Conservation (phyloP, 1,139 yeast species). For the Geotrichum histeridarum region DNA sequence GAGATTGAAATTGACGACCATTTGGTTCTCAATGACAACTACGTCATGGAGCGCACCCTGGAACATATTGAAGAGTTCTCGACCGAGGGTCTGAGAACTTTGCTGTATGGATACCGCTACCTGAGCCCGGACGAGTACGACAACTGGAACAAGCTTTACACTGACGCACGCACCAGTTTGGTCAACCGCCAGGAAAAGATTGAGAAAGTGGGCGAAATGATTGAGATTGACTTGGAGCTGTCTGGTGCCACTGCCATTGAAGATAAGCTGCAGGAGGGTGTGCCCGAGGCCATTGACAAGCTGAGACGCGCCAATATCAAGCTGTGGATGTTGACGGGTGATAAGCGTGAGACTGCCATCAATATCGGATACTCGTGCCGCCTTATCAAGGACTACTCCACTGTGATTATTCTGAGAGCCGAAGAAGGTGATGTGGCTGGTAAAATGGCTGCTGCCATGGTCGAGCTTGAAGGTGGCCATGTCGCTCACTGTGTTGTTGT, state of each 20-base stretch:
- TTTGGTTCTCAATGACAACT: conserved; percentile 67
- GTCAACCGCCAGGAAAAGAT: conserved; percentile 60
- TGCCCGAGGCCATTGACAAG: conserved; percentile 88
- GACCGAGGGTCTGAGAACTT: conserved; percentile 87
- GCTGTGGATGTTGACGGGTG: conserved; percentile 98
- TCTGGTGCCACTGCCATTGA: conserved; percentile 96
- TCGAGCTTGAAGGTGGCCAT: conserved; percentile 57
- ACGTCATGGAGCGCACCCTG: conserved; percentile 72
- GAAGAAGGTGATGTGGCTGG: conserved; percentile 47
- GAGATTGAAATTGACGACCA: conserved; percentile 50
- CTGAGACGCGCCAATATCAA: conserved; percentile 88
- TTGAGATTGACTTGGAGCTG: conserved; percentile 63
- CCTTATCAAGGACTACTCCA: conserved; percentile 85
- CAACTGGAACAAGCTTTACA: conserved; percentile 61
- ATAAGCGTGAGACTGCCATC: conserved; percentile 94
- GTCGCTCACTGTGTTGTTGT: conserved; percentile 94
- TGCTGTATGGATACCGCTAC: conserved; percentile 77
- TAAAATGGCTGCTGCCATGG: conserved; percentile 54
- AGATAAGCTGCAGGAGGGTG: conserved; percentile 94
- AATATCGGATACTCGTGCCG: conserved; percentile 95
- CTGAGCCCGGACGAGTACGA: conserved; percentile 55
- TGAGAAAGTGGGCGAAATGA: conserved; percentile 63
- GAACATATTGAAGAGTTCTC: conserved; percentile 92
- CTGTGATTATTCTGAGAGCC: conserved; percentile 68
- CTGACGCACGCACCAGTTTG: conserved; percentile 72